Conservation (phyloP, 2,329 filamentous ascomycete genomes). For the Dothiorella sarmentorum region DNA sequence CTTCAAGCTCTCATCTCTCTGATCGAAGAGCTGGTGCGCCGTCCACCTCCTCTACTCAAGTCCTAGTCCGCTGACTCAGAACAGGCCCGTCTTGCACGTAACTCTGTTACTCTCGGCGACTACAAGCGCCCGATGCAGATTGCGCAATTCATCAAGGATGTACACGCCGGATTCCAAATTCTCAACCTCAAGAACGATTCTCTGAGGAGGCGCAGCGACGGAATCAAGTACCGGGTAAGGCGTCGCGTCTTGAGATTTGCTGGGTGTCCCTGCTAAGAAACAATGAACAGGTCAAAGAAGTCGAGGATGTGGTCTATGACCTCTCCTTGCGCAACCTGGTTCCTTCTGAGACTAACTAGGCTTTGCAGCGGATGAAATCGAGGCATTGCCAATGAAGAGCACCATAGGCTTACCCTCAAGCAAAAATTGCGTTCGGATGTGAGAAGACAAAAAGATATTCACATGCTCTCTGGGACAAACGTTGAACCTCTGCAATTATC, state of each 20-base stretch:
- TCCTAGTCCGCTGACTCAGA: background rate
- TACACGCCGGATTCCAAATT: constrained; percentile 94
- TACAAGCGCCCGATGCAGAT: constrained; percentile 82
- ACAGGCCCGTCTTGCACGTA: constrained; percentile 79
- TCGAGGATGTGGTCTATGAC: constrained; percentile 97
- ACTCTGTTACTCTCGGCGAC: constrained; percentile 89
- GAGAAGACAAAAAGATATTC: background rate
- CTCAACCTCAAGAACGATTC: constrained; percentile 97
- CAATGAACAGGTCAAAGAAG: constrained; percentile 72
- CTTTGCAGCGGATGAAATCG: constrained; percentile 22
- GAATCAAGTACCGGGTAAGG: constrained; percentile 79
- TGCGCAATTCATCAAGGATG: constrained; percentile 87
- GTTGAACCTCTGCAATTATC: too few relatives aligned
- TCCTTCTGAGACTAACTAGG: constrained; percentile 41
- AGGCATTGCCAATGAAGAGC: too few relatives aligned
- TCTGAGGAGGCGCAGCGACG: constrained; percentile 81
- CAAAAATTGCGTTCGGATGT: background rate
- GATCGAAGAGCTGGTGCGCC: constrained; percentile 74
- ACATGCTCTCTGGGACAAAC: too few relatives aligned
- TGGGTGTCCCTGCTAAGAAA: background rate
- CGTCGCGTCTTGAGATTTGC: background rate
- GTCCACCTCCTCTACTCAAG: background rate
- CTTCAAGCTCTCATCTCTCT: constrained; percentile 82
- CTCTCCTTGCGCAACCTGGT: constrained; percentile 81
- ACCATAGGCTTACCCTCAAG: too few relatives aligned